Base-by-base conservation (phyloP, 2,329 filamentous ascomycete genomes). In the Magnaporthiopsis incrustans region DNA sequence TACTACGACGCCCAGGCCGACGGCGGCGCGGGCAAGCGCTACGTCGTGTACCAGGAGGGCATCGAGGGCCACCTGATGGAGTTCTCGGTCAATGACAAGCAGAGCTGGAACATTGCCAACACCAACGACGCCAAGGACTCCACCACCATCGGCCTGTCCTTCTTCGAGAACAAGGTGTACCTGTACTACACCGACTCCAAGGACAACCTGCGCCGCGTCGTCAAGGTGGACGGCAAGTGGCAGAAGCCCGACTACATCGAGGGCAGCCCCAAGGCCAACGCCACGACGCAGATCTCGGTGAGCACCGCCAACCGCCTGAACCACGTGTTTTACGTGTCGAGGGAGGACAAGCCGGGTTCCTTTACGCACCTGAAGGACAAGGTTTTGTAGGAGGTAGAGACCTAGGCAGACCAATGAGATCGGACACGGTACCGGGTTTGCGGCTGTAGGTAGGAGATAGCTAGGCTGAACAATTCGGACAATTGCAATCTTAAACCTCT, bases 101-200 rank as follows among this genome's bases (percentile, higher is more conserved):
- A 59, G 57, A 18, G 57, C 57, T 59, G 57, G 57, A 59, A 59
- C 57, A 59, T 59, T 30, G 57, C 25, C 57, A 59, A 59, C 57
- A 59, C 57, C 57, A 59, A 59, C 57, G 57, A 59, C 57, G 57
- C 57, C 25, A 26, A 30, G 25, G 57, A 59, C 8, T 27, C 18
- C 27, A 59, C 57, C 25, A 59, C 57, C 12, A 27, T 59, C 12
- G 25, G 25, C 25, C 25, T 59, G 57, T 14, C 57, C 25, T 59
- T 27, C 18, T 26, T 59, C 25, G 57, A 59, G 18, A 30, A 30
- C 57, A 59, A 59, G 57, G 57, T 59, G 57, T 59, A 59, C 57
- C 57, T 59, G 25, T 59, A 59, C 57, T 59, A 59, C 27, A 59
- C 57, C 57, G 57, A 59, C 27, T 59, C 57, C 27, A 59, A 59